Evolutionary conservation across 345 rosid genomes (phyloP), one percentile per base, ranked within the genome.

Genomic region (Sisymbrium altissimum): DNA sequence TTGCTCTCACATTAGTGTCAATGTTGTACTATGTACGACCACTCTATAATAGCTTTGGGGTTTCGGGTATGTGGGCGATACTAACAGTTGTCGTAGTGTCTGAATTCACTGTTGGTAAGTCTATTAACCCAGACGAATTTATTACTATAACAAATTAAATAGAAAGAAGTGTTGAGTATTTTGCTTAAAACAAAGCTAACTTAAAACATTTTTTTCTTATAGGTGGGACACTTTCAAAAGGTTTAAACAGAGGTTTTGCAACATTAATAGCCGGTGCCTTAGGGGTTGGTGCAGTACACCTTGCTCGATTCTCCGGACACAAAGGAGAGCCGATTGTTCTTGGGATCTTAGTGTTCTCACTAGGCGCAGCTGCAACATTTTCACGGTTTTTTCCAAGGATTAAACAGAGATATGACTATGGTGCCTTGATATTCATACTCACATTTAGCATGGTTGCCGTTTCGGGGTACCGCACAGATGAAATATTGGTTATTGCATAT

Each of bases 371-470:
- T 35, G 82, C 89, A 17, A 89, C 98, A 39, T 94, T 89, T 63
- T 59, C 81, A 0, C 79, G 97, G 45, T 94, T 91, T 75, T 81
- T 87, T 21, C 98, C 98, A 8, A 48, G 18, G 66, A 76, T 94
- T 18, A 94, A 87, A 83, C 86, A 87, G 43, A 91, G 93, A 81
- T 94, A 91, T 43, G 98, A 94, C 68, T 93, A 93, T 27, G 98
- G 97, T 10, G 72, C 88, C 17, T 27, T 82, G 79, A 82, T 94
- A 75, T 94, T 94, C 74, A 87, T 91, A 68, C 54, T 94, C 67
- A 94, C 97, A 7, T 91, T 88, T 79, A 78, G 89, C 40, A 61
- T 94, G 85, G 91, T 94, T 19, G 77, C 91, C 0, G 76, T 91
- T 19, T 94, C 96, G 33, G 96, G 92, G 7, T 87, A 77, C 64